phyloP scores from a whole-genome alignment of 306 rosid genomes.

The Carpinus viminea region DNA sequence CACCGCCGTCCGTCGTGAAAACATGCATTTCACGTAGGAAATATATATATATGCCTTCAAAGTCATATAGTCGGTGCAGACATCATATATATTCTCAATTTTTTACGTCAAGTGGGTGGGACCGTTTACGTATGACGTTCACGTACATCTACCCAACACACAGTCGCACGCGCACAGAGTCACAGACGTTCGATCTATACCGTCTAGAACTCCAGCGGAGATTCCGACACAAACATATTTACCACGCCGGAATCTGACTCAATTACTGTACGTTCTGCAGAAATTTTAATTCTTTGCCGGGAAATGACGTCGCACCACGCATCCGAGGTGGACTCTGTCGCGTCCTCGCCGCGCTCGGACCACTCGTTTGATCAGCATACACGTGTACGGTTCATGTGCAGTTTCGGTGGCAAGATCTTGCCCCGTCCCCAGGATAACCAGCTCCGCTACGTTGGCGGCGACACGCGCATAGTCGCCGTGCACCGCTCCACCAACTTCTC shows the following conservation, averaged over 20 bases:
- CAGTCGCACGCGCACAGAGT: background rate
- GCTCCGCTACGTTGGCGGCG: constrained; percentile 97
- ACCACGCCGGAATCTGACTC: background rate
- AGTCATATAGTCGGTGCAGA: background rate
- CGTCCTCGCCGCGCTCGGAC: constrained; percentile 82
- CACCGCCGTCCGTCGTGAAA: background rate
- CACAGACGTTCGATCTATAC: background rate
- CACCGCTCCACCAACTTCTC: constrained; percentile 69
- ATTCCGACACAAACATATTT: background rate
- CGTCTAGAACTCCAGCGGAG: background rate
- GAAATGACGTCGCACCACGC: constrained; percentile 57
- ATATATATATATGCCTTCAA: background rate
- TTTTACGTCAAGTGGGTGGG: background rate
- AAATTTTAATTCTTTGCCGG: background rate
- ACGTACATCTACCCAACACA: no score
- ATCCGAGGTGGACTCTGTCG: constrained; percentile 62
- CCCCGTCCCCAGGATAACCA: constrained; percentile 93
- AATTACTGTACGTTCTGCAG: background rate
- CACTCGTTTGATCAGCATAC: constrained; percentile 37
- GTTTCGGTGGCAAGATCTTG: constrained; percentile 89
- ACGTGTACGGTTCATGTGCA: constrained; percentile 91
- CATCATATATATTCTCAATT: background rate
- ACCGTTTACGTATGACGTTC: background rate
- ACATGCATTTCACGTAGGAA: background rate
- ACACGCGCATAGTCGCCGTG: constrained; percentile 81